These are phyloP conservation scores for Nyssa sinensis DNA, from an alignment of 148 eudicot genomes.

Conservation along the genomic window DNA sequence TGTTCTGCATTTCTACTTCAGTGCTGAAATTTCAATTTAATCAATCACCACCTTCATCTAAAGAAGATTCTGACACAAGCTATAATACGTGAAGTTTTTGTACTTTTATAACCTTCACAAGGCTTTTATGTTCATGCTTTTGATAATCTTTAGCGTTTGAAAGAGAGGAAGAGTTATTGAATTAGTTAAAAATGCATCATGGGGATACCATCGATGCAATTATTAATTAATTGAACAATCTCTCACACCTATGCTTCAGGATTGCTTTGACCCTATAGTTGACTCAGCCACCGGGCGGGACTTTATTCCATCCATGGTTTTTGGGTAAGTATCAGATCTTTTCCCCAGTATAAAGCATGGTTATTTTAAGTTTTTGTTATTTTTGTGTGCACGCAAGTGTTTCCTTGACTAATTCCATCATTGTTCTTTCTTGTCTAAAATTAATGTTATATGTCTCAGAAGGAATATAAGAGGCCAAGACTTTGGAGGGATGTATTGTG, in stretches of 20 bases:
- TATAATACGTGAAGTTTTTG: too few relatives aligned
- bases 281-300: conserved; percentile 76
- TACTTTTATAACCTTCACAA: too few relatives aligned
- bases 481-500: conserved; percentile 89
- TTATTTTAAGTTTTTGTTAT: not conserved
- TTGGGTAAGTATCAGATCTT: conserved; percentile 57
- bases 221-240: not conserved
- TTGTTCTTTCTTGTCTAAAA: not conserved
- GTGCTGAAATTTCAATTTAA: too few relatives aligned
- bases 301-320: conserved; percentile 92
- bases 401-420: not conserved
- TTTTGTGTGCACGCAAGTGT: not conserved
- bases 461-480: conserved; percentile 77
- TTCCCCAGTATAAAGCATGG: not conserved
- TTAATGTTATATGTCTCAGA: conserved; percentile 30
- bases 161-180: too few relatives aligned
- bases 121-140: too few relatives aligned
- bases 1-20: too few relatives aligned
- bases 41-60: too few relatives aligned
- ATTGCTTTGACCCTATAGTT: conserved; percentile 80
- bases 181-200: too few relatives aligned
- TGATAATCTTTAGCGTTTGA: too few relatives aligned
- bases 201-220: not conserved
- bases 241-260: conserved; percentile 43
- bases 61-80: too few relatives aligned